Evolutionary conservation across 805 yeast species (phyloP), one percentile per base, ranked within the genome.

Genomic region (Metschnikowia santaceciliae): DNA sequence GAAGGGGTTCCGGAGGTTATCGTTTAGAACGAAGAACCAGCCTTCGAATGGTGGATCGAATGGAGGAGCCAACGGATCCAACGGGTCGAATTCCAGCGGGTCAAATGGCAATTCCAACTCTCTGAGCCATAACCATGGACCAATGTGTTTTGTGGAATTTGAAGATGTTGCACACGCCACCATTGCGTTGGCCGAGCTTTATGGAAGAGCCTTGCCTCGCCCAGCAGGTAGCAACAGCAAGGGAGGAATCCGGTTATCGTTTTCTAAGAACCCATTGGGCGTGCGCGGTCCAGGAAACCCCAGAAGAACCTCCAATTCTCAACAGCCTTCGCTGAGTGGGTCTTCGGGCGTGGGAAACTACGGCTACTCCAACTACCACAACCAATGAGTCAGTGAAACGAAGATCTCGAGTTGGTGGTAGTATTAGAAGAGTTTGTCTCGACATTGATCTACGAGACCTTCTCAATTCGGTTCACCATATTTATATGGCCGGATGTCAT

Each of bases 71-170:
- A 26, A 26, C 10, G 30, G 30, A 26, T 26, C 30, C 30, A 26
- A 26, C 30, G 30, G 30, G 30, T 26, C 30, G 30, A 26, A 26
- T 26, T 26, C 30, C 11, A 26, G 1, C 10, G 30, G 30, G 10
- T 8, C 30, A 8, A 26, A 26, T 26, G 30, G 30, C 30, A 26
- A 26, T 26, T 26, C 30, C 30, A 26, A 26, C 11, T 26, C 61
- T 0, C 48, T 64, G 22, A 57, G 62, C 40, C 72, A 70, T 52
- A 79, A 81, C 57, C 95, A 87, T 71, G 98, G 99, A 4, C 99
- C 99, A 49, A 94, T 94, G 98, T 94, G 99, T 69, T 94, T 94
- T 76, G 99, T 94, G 49, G 99, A 94, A 74, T 94, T 94, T 72
- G 99, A 94, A 61, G 97, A 92, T 67, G 96, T 94, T 47, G 84